phyloP scores from a whole-genome alignment of 306 rosid genomes.

The Casuarina cunninghamiana region DNA sequence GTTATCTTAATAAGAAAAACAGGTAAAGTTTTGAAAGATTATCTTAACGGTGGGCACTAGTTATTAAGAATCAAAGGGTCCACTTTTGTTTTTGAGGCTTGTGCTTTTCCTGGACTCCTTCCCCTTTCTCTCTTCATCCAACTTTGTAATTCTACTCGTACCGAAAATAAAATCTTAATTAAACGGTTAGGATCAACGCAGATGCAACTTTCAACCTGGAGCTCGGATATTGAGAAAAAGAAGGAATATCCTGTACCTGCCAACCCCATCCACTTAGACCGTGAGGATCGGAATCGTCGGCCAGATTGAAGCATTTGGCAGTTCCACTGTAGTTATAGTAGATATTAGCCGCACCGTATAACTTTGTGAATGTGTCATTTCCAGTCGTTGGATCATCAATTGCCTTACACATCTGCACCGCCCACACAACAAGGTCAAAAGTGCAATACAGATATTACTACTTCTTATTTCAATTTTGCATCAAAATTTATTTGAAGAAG shows the following conservation, averaged over 20 bases:
- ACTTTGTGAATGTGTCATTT: slow-evolving; percentile 48
- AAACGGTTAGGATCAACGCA: no score
- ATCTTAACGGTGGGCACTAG: background rate
- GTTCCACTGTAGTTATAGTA: slow-evolving; percentile 62
- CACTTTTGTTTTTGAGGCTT: slow-evolving; percentile 16
- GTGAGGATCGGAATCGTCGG: slow-evolving; percentile 76
- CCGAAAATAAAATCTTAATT: no score
- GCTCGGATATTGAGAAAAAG: background rate
- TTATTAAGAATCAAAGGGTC: background rate
- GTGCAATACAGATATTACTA: background rate
- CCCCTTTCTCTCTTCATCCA: background rate
- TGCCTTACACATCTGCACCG: slow-evolving; percentile 72
- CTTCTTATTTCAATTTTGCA: no score
- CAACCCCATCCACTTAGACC: slow-evolving; percentile 73
- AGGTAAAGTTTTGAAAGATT: no score
- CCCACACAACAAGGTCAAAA: background rate
- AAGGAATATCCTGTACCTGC: slow-evolving; percentile 52
- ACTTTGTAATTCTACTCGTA: background rate
- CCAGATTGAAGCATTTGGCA: slow-evolving; percentile 56
- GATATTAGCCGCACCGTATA: slow-evolving; percentile 68
- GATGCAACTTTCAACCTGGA: no score
- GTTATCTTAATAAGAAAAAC: no score
- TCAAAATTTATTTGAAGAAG: no score
- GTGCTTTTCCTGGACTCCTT: slow-evolving; percentile 26
- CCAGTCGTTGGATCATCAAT: slow-evolving; percentile 47